phyloP scores from a whole-genome alignment of 2,329 filamentous ascomycete species.

The Neonectria faginata region DNA sequence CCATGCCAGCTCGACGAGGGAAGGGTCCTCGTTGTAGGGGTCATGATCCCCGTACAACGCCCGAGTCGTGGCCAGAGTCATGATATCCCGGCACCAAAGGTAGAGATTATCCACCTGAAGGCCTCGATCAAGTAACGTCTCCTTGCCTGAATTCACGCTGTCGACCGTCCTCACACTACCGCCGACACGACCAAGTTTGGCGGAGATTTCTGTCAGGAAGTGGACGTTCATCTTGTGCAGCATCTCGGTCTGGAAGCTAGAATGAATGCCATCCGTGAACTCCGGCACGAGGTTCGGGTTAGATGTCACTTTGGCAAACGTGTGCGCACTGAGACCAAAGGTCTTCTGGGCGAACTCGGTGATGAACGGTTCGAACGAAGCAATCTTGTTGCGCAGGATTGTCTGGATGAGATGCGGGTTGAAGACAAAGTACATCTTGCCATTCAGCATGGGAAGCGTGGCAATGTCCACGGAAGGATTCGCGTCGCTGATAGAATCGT shows the following conservation, averaged over 20 bases:
- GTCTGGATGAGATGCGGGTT: slow-evolving; percentile 53
- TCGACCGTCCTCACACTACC: slow-evolving; percentile 10
- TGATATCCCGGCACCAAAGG: slow-evolving; percentile 52
- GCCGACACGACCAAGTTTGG: slow-evolving; percentile 32
- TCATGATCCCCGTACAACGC: slow-evolving; percentile 59
- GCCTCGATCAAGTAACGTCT: slow-evolving; percentile 27
- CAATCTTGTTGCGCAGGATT: slow-evolving; percentile 53
- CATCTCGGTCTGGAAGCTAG: slow-evolving; percentile 49
- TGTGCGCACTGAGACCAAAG: slow-evolving; percentile 50
- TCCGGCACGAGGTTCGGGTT: slow-evolving; percentile 36
- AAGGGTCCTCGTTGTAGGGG: slow-evolving; percentile 49
- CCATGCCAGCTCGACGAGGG: slow-evolving; percentile 38
- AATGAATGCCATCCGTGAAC: slow-evolving; percentile 49
- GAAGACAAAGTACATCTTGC: slow-evolving; percentile 59
- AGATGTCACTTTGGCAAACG: slow-evolving; percentile 40
- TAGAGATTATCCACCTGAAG: slow-evolving; percentile 53
- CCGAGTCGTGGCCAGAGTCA: slow-evolving; percentile 53
- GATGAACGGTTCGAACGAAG: slow-evolving; percentile 58
- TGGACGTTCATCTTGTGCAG: slow-evolving; percentile 48
- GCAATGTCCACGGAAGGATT: slow-evolving; percentile 50
- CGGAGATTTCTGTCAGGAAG: slow-evolving; percentile 30
- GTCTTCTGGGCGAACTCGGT: slow-evolving; percentile 53
- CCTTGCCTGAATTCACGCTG: slow-evolving; percentile 26
- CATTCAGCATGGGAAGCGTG: slow-evolving; percentile 58
- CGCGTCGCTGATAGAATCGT: slow-evolving; percentile 35